A percentile compares a stretch with the other conserved stretches of the same genome.
These are phyloP conservation scores for Odontarrhena argentea DNA, from an alignment of 345 rosid genomes.

Conservation along the genomic window DNA sequence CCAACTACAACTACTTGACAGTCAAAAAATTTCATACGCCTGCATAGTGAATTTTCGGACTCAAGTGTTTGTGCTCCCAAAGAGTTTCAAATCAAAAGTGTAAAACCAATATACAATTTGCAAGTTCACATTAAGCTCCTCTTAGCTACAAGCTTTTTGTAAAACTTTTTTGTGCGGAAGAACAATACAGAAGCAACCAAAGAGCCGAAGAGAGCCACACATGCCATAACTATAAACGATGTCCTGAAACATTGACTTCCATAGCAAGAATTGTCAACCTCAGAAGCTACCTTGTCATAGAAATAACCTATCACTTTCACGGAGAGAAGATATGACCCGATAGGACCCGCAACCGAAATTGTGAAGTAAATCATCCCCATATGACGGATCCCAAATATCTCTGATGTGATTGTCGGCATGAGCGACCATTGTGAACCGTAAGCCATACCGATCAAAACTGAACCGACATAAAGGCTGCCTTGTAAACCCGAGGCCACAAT, in stretches of 20 bases:
- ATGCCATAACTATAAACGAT: slow-evolving; percentile 77
- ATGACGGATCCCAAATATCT: slow-evolving; percentile 74
- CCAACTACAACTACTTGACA: no score
- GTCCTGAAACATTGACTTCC: slow-evolving; percentile 77
- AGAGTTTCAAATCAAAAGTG: not conserved
- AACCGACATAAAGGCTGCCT: slow-evolving; percentile 63
- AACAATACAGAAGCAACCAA: slow-evolving; percentile 57
- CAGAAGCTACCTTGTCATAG: slow-evolving; percentile 62
- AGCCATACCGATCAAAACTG: slow-evolving; percentile 67
- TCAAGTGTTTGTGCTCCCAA: no score
- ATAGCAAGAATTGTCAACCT: slow-evolving; percentile 54
- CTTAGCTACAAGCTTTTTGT: slow-evolving; percentile 49
- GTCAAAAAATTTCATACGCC: no score
- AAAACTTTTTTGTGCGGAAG: slow-evolving; percentile 69
- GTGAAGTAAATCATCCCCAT: slow-evolving; percentile 90
- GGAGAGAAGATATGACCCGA: slow-evolving; percentile 83
- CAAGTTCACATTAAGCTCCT: slow-evolving; percentile 38
- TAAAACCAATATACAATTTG: slow-evolving; percentile 1
- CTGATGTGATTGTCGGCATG: slow-evolving; percentile 77
- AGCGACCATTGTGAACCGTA: slow-evolving; percentile 92
- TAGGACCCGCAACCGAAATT: slow-evolving; percentile 73
- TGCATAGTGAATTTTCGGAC: no score
- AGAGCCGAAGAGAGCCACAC: slow-evolving; percentile 60
- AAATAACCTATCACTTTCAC: slow-evolving; percentile 78
- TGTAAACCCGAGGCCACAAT: slow-evolving; percentile 71